phyloP scores from a whole-genome alignment of 202 grass and related monocot species.

The Eragrostis tef region DNA sequence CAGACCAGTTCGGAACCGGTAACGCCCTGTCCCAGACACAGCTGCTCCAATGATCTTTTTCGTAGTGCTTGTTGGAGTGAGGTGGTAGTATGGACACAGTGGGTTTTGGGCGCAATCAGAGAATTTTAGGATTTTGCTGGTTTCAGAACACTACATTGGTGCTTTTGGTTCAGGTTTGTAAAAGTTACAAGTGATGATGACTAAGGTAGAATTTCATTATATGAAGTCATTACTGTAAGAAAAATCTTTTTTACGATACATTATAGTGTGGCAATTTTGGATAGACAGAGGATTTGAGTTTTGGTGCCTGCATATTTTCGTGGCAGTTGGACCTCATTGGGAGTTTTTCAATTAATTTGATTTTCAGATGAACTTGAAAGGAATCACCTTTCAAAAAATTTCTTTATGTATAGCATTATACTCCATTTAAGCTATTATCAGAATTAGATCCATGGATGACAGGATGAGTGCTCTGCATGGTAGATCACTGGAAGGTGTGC shows the following conservation, averaged over 20 bases:
- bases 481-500: neutral
- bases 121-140: neutral
- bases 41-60: neutral
- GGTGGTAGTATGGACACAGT: neutral
- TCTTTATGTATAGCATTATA: neutral
- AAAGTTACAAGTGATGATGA: neutral
- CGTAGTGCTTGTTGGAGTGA: neutral
- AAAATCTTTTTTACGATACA: neutral
- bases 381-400: neutral
- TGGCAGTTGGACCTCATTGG: neutral
- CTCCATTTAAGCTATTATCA: neutral
- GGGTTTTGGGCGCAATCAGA: neutral
- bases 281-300: neutral
- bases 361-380: neutral
- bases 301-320: neutral
- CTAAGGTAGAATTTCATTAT: neutral
- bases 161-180: neutral
- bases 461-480: no score
- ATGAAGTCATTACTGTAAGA: neutral
- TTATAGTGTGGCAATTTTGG: neutral
- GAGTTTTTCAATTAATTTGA: neutral
- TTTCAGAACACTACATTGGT: conserved; percentile 12
- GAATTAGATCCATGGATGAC: no score
- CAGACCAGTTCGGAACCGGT: conserved; percentile 31
- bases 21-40: neutral